Conservation (phyloP, 192 early-diverging fungal genomes). For the Glomus cerebriforme region DNA sequence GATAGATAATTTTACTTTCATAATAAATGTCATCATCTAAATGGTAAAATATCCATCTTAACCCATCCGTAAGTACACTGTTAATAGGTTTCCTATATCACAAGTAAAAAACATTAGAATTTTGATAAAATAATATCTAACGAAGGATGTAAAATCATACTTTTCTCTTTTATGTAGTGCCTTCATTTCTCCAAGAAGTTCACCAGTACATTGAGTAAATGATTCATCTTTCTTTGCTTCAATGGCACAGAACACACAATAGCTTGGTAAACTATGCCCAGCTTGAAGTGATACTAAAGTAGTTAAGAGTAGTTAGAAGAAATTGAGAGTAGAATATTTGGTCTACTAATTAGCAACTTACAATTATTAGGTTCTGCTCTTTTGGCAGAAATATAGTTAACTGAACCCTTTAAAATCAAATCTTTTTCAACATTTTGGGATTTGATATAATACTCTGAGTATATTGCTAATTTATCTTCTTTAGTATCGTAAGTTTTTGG, state of each 20-base stretch:
- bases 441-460: slow-evolving; percentile 4
- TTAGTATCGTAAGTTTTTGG: not conserved
- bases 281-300: slow-evolving; percentile 7
- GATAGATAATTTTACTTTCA: too few relatives aligned
- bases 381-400: slow-evolving; percentile 9
- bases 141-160: too few relatives aligned
- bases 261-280: not conserved
- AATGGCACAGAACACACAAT: not conserved
- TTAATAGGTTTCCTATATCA: not conserved
- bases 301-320: slow-evolving; percentile 18
- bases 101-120: not conserved
- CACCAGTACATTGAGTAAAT: not conserved
- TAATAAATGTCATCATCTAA: too few relatives aligned
- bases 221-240: not conserved
- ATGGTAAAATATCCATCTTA: not conserved
- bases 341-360: slow-evolving; percentile 4
- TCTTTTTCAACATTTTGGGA: not conserved
- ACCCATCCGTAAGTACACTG: not conserved
- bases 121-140: too few relatives aligned
- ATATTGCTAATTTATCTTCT: slow-evolving; percentile 15
- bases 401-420: not conserved
- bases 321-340: slow-evolving; percentile 8
- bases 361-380: slow-evolving; percentile 7
- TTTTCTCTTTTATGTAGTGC: not conserved
- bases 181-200: slow-evolving; percentile 17